These are phyloP conservation scores for Kodamaea nitidulidarum DNA, from an alignment of 805 yeast genomes.

Conservation along the genomic window DNA sequence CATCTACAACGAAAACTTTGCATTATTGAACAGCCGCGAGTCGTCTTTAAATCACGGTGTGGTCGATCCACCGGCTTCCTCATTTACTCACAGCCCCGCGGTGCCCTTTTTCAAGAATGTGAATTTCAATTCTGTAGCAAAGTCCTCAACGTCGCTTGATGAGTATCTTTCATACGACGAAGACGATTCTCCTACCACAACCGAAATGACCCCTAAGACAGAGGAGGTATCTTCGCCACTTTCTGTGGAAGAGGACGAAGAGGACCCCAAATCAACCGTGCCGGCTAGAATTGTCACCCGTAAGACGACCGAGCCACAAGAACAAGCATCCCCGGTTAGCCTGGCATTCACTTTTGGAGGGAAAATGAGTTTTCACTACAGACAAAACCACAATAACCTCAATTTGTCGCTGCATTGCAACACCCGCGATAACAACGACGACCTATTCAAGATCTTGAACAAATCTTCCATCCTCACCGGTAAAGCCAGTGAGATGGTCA, in stretches of 20 bases:
- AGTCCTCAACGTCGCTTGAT: constrained; percentile 19
- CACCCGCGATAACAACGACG: constrained; percentile 17
- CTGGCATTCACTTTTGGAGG: constrained; percentile 7
- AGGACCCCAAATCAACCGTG: constrained; percentile 7
- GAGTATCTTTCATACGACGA: constrained; percentile 36
- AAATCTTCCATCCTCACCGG: constrained; percentile 35
- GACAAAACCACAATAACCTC: constrained; percentile 31
- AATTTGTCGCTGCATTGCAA: constrained; percentile 27
- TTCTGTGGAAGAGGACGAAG: constrained; percentile 8
- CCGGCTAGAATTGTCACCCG: constrained; percentile 8
- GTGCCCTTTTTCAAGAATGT: constrained; percentile 38
- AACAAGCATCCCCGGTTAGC: neutral
- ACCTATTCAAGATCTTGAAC: constrained; percentile 32
- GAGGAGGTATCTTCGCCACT: constrained; percentile 7
- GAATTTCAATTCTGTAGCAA: constrained; percentile 24
- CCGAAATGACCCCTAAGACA: constrained; percentile 8
- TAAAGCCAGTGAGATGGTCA: constrained; percentile 42
- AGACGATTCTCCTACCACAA: constrained; percentile 10
- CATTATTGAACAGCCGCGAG: constrained; percentile 22
- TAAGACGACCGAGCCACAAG: constrained; percentile 1
- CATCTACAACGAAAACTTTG: constrained; percentile 31
- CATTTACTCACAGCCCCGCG: constrained; percentile 7
- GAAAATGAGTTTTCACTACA: constrained; percentile 36
- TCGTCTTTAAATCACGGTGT: constrained; percentile 4
- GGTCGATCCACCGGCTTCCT: constrained; percentile 10